Evolutionary conservation across 768 basidiomycete genomes (phyloP), one percentile per base, ranked within the genome.

Genomic region (Xerocomus potaroensis): DNA sequence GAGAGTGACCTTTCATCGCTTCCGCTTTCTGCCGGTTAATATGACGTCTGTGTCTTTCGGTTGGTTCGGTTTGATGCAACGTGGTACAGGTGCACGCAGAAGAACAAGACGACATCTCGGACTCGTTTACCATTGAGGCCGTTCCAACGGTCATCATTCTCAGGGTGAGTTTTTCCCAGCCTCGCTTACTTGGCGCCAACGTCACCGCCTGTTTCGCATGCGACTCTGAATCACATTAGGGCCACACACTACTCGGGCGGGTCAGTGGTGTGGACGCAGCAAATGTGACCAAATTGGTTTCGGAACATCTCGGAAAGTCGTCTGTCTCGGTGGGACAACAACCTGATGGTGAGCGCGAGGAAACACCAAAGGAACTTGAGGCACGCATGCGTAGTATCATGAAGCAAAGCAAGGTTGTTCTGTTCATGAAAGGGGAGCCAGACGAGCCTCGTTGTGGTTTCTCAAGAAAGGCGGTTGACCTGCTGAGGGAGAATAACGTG

Each of bases 381-480:
- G 62, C 67, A 34, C 77, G 92, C 41, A 78, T 94, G 60, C 72
- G 66, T 14, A 53, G 50, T 36, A 68, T 99, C 47, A 95, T 97
- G 92, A 77, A 75, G 50, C 80, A 89, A 67, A 78, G 76, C 66
- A 73, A 75, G 18, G 82, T 93, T 10, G 84, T 95, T 22, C 59
- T 94, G 47, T 92, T 94, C 75, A 94, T 95, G 90, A 95, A 95
- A 65, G 91, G 91, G 16, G 75, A 69, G 41, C 90, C 91, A 0
- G 76, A 83, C 26, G 71, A 69, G 2, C 91, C 91, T 6, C 80
- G 84, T 47, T 95, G 91, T 55, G 91, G 91, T 2, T 95, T 93
- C 63, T 90, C 87, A 5, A 71, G 83, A 48, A 80, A 84, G 70
- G 86, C 88, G 3, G 80, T 85, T 11, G 74, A 65, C 3, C 64